Percentiles rank a stretch among this genome's conserved stretches.
phyloP scores from a whole-genome alignment of 495 filamentous ascomycete species.

The Haplographium delicatum region DNA sequence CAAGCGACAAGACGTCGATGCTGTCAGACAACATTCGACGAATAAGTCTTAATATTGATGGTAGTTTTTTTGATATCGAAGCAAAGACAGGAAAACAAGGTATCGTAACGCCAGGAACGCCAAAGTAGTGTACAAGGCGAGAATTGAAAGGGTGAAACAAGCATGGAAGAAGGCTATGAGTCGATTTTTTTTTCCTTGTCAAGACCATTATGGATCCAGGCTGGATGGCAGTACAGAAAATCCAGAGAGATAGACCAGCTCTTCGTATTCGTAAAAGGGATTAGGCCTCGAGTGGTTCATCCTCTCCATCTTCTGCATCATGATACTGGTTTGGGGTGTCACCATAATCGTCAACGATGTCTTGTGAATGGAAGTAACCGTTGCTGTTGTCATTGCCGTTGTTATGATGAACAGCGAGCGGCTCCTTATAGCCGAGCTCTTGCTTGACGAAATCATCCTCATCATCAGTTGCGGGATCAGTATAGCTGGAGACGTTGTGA shows the following conservation, averaged over 20 bases:
- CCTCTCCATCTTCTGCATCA: not conserved
- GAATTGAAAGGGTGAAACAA: not conserved
- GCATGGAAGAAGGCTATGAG: not conserved
- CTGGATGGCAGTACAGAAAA: no score
- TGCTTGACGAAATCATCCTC: not conserved
- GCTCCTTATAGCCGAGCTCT: not conserved
- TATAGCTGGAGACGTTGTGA: not conserved
- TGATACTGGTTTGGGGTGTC: no score
- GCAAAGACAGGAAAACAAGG: not conserved
- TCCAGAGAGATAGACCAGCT: no score
- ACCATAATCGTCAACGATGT: not conserved
- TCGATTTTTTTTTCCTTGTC: not conserved
- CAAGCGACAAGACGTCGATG: no score
- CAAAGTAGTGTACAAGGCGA: not conserved
- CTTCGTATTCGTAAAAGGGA: no score
- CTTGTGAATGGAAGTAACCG: not conserved
- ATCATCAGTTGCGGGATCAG: not conserved
- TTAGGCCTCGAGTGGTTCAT: no score
- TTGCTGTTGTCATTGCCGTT: conserved; percentile 4
- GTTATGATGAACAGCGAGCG: not conserved
- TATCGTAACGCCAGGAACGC: not conserved
- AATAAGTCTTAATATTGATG: no score
- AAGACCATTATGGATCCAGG: no score
- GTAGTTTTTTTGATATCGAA: not conserved
- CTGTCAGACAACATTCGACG: no score